Conservation (phyloP, 2,329 filamentous ascomycete genomes). For the Trichoderma semiorbis region DNA sequence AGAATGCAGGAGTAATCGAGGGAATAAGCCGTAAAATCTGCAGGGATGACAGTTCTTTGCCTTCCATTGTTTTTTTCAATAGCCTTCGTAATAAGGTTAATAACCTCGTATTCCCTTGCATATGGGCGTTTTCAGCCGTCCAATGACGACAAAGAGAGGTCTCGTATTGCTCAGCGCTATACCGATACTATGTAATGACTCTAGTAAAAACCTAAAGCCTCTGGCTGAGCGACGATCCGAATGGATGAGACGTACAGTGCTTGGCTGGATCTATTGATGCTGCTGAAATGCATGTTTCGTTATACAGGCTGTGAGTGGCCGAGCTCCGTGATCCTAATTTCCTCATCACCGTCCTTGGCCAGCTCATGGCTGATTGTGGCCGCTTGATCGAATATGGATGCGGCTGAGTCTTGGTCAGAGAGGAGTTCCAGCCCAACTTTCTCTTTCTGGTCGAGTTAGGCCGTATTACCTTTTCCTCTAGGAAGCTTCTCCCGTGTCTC, state of each 20-base stretch:
- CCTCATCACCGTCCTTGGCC: neutral
- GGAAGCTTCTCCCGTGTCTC: neutral
- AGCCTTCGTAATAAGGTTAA: conserved; percentile 13
- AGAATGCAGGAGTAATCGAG: neutral
- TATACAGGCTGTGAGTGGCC: conserved; percentile 4
- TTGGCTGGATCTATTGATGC: conserved; percentile 11
- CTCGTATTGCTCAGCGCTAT: conserved; percentile 14
- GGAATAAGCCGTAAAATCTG: neutral
- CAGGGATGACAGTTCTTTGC: neutral
- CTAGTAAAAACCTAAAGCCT: conserved; percentile 12
- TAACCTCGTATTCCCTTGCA: conserved; percentile 16
- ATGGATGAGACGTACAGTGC: conserved; percentile 12
- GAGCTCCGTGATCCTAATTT: neutral
- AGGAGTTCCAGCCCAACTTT: neutral
- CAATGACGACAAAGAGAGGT: conserved; percentile 5
- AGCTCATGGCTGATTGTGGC: conserved; percentile 4
- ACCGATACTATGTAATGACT: neutral
- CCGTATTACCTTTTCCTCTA: neutral
- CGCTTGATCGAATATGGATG: neutral
- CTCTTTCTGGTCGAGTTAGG: neutral
- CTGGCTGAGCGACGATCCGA: conserved; percentile 7
- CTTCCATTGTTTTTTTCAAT: neutral
- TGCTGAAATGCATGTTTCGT: neutral
- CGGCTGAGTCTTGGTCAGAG: neutral
- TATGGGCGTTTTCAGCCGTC: neutral